Conservation (phyloP, 768 basidiomycete genomes). For the Chiua virens region DNA sequence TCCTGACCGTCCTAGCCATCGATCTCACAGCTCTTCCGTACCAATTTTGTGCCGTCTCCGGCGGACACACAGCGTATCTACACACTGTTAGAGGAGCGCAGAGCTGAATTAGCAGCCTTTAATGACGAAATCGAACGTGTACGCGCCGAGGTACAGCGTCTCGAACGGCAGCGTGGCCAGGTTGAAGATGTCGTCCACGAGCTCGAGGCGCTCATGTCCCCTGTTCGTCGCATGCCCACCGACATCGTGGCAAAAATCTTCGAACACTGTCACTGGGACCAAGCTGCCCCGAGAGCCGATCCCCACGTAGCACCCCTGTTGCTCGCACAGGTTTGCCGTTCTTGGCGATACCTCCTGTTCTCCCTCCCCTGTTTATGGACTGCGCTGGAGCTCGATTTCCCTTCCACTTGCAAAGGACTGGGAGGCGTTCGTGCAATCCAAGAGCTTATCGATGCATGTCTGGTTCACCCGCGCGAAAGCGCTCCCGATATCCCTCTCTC, state of each 20-base stretch:
- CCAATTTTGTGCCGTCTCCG: constrained; percentile 28
- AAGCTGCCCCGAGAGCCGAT: constrained; percentile 6
- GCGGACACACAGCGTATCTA: constrained; percentile 19
- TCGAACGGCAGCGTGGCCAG: constrained; percentile 16
- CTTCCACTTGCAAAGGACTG: constrained; percentile 18
- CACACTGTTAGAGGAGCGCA: constrained; percentile 18
- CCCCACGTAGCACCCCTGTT: constrained; percentile 22
- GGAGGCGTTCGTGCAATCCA: constrained; percentile 28
- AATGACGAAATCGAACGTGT: constrained; percentile 20
- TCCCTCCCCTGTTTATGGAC: constrained; percentile 29
- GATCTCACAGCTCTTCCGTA: constrained; percentile 28
- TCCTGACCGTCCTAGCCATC: constrained; percentile 15
- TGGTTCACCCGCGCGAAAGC: constrained; percentile 32
- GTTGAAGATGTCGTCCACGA: constrained; percentile 18
- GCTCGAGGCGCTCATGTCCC: constrained; percentile 28
- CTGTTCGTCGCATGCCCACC: constrained; percentile 32
- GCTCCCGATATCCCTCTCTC: constrained; percentile 26
- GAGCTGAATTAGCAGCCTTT: constrained; percentile 10
- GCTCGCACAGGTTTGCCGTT: constrained; percentile 30
- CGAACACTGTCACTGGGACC: constrained; percentile 20
- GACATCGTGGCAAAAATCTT: constrained; percentile 30
- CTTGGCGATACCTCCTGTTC: constrained; percentile 31
- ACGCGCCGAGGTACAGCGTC: constrained; percentile 16
- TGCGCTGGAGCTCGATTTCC: constrained; percentile 23
- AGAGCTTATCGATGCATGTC: constrained; percentile 25